Evolutionary conservation across 1,284 basidiomycete genomes (phyloP).

Genomic region (Cutaneotrichosporon sp.): DNA sequence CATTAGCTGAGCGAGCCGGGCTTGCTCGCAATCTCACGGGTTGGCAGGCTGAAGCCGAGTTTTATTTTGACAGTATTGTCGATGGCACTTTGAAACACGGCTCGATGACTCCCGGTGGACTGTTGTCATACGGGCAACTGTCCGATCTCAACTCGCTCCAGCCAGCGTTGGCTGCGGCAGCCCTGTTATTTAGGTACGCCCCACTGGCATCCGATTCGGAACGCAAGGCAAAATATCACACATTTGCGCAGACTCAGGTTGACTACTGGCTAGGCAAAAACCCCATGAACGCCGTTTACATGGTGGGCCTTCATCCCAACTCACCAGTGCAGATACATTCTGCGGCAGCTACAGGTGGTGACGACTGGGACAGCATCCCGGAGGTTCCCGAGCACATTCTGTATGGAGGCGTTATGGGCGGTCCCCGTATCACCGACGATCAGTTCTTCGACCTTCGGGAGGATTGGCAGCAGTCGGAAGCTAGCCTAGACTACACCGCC

Average conservation of each 20-base stretch:
- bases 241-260: conserved; percentile 53
- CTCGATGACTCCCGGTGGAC: conserved; percentile 62
- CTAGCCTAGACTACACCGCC: conserved; percentile 63
- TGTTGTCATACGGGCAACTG: conserved; percentile 72
- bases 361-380: conserved; percentile 59
- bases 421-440: conserved; percentile 65
- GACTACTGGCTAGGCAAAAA: conserved; percentile 79
- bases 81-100: conserved; percentile 54
- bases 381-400: conserved; percentile 67
- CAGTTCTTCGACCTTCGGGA: conserved; percentile 75
- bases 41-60: conserved; percentile 69
- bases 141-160: conserved; percentile 74
- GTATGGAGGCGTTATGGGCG: conserved; percentile 83
- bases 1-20: conserved; percentile 56
- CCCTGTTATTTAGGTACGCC: conserved; percentile 70
- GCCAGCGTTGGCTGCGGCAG: conserved; percentile 77
- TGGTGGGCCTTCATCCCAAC: conserved; percentile 79
- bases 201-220: conserved; percentile 60
- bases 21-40: conserved; percentile 55
- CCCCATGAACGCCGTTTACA: conserved; percentile 64
- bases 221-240: conserved; percentile 57
- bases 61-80: conserved; percentile 68
- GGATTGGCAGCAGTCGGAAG: conserved; percentile 42
- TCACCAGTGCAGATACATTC: conserved; percentile 86
- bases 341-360: conserved; percentile 75